These are phyloP conservation scores for Melastoma candidum DNA, from an alignment of 441 rosid species.

Conservation along the genomic window DNA sequence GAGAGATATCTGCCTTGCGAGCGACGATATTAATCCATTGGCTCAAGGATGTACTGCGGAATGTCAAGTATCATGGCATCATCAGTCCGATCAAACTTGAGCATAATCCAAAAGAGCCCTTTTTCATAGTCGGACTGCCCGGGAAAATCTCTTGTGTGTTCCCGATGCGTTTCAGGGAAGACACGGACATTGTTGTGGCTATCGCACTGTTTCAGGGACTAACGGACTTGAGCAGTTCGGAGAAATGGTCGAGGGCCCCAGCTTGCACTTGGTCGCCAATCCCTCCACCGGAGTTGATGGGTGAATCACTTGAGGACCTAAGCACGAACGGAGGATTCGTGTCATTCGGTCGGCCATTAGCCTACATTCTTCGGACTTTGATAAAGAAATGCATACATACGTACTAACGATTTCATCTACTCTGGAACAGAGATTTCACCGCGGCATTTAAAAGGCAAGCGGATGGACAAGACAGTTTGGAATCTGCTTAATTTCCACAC, in stretches of 20 bases:
- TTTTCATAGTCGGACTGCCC: conserved; percentile 70
- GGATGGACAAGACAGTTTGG: conserved; percentile 74
- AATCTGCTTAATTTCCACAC: conserved; percentile 68
- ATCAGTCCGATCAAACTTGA: conserved; percentile 52
- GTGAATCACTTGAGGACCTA: conserved; percentile 64
- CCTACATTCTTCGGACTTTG: not conserved
- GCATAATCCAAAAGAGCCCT: conserved; percentile 66
- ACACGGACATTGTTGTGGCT: conserved; percentile 76
- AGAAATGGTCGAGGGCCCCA: conserved; percentile 70
- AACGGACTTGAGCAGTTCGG: conserved; percentile 57
- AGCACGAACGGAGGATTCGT: conserved; percentile 85
- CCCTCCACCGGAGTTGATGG: conserved; percentile 78
- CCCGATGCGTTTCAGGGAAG: conserved; percentile 80
- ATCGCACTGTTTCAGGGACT: conserved; percentile 87
- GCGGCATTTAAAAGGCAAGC: conserved; percentile 50
- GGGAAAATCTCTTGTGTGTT: conserved; percentile 58
- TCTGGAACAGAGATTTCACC: conserved; percentile 45
- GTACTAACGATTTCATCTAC: no score
- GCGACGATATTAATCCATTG: conserved; percentile 61
- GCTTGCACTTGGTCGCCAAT: conserved; percentile 80
- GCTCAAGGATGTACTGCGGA: conserved; percentile 60
- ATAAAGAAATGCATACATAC: conserved; percentile 5
- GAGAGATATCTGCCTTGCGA: conserved; percentile 56
- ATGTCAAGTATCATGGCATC: conserved; percentile 31
- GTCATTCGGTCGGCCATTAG: conserved; percentile 43